A percentile compares a stretch with the other conserved stretches of the same genome.
Conservation (phyloP, 2,329 filamentous ascomycete species). For the Periconia digitata region DNA sequence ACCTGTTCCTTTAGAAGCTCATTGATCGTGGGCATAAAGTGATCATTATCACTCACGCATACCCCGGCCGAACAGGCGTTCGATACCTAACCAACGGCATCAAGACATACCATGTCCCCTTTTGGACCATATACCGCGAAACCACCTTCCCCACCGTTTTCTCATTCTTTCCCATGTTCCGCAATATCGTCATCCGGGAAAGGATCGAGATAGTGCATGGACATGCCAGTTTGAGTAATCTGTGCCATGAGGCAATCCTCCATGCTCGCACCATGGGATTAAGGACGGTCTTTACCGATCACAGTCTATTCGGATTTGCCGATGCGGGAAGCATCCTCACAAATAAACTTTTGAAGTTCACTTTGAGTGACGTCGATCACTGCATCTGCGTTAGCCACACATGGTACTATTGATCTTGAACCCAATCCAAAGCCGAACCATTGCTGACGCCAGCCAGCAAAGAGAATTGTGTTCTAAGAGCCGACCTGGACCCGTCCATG, state of each 20-base stretch:
- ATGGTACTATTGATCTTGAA: conserved; percentile 60
- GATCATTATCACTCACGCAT: conserved; percentile 94
- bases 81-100: conserved; percentile 96
- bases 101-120: conserved; percentile 97
- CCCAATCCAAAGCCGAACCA: neutral
- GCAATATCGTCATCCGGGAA: conserved; percentile 93
- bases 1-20: conserved; percentile 65
- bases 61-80: conserved; percentile 85
- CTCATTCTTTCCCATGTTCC: conserved; percentile 96
- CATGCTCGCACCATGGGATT: conserved; percentile 96
- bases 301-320: conserved; percentile 95
- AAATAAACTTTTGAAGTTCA: conserved; percentile 97
- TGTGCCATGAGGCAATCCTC: conserved; percentile 92
- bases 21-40: conserved; percentile 98
- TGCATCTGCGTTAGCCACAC: conserved; percentile 98
- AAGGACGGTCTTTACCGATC: conserved; percentile 94
- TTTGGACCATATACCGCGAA: conserved; percentile 91
- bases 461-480: conserved; percentile 93
- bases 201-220: conserved; percentile 96
- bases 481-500: conserved; percentile 92
- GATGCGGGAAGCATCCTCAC: conserved; percentile 94
- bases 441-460: conserved; percentile 62
- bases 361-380: conserved; percentile 93
- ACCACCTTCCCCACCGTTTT: conserved; percentile 96
- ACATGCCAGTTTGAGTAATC: conserved; percentile 88